phyloP scores from a whole-genome alignment of 2,329 filamentous ascomycete species.

The Cladobotryum protrusum region DNA sequence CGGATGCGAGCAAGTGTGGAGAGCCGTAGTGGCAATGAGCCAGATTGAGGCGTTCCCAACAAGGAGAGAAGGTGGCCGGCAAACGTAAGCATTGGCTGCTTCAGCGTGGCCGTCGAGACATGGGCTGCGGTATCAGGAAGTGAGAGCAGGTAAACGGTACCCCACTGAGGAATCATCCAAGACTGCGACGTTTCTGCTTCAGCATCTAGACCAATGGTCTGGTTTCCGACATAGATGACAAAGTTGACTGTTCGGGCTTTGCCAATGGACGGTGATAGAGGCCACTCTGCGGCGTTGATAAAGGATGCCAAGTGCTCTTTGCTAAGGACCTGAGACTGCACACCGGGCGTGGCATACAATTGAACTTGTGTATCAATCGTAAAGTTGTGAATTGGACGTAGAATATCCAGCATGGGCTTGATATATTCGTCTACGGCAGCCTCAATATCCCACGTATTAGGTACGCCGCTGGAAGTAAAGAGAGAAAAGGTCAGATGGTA shows the following conservation, averaged over 20 bases:
- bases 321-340: constrained; percentile 58
- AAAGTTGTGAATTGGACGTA: constrained; percentile 85
- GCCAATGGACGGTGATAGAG: constrained; percentile 87
- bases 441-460: constrained; percentile 90
- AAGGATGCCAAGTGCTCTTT: constrained; percentile 90
- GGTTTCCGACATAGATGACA: constrained; percentile 79
- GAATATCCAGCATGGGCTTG: constrained; percentile 69
- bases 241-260: constrained; percentile 94
- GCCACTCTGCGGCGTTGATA: constrained; percentile 97
- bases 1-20: constrained; percentile 81
- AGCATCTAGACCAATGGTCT: constrained; percentile 54
- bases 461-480: constrained; percentile 71
- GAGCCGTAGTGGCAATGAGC: constrained; percentile 78
- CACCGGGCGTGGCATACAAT: constrained; percentile 72
- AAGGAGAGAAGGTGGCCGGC: constrained; percentile 84
- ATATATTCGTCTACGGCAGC: constrained; percentile 74
- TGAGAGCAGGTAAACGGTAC: constrained; percentile 58
- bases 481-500: constrained; percentile 96
- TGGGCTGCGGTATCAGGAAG: constrained; percentile 37
- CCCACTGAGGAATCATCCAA: constrained; percentile 97
- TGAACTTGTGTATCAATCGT: constrained; percentile 96
- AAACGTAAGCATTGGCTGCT: constrained; percentile 80
- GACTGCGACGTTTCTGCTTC: constrained; percentile 49
- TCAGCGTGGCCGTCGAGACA: constrained; percentile 60
- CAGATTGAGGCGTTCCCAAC: constrained; percentile 74